Evolutionary conservation across 495 filamentous ascomycete genomes (phyloP).

Genomic region (Xylaria palmicola): DNA sequence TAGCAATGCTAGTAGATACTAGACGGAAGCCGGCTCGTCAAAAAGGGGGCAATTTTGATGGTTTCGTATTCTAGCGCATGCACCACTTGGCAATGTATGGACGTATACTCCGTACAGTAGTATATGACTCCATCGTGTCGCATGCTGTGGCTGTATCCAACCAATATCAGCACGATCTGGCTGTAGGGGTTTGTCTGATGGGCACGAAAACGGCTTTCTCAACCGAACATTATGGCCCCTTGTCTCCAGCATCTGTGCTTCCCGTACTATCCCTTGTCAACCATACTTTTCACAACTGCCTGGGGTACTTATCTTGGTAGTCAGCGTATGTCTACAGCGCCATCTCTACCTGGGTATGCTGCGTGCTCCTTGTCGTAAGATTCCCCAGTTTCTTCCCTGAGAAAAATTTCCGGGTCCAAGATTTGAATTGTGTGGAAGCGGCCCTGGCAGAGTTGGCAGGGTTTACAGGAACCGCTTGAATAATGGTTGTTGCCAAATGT

Average conservation of each 20-base stretch:
- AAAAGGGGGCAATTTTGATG: neutral
- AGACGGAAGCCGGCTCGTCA: neutral
- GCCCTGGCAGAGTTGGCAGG: neutral
- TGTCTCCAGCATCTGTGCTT: neutral
- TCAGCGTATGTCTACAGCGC: neutral
- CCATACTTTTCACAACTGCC: too few species aligned
- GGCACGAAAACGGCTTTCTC: constrained; percentile 5
- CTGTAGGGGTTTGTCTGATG: neutral
- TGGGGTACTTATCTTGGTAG: neutral
- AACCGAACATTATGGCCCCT: neutral
- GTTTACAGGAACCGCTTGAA: constrained; percentile 3
- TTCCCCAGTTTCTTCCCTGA: neutral
- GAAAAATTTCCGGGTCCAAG: constrained; percentile 1
- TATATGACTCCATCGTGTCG: neutral
- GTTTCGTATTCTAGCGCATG: constrained; percentile 4
- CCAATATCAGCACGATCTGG: neutral
- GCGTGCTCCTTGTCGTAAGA: neutral
- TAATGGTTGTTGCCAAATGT: neutral
- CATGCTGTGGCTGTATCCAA: neutral
- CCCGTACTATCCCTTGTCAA: neutral
- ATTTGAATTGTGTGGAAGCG: constrained; percentile 2
- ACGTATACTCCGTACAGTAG: neutral
- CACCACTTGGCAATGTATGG: neutral
- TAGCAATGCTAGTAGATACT: neutral
- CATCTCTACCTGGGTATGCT: neutral